Base-by-base conservation (phyloP, 2,329 filamentous ascomycete genomes). In the Fusarium gaditjirri region DNA sequence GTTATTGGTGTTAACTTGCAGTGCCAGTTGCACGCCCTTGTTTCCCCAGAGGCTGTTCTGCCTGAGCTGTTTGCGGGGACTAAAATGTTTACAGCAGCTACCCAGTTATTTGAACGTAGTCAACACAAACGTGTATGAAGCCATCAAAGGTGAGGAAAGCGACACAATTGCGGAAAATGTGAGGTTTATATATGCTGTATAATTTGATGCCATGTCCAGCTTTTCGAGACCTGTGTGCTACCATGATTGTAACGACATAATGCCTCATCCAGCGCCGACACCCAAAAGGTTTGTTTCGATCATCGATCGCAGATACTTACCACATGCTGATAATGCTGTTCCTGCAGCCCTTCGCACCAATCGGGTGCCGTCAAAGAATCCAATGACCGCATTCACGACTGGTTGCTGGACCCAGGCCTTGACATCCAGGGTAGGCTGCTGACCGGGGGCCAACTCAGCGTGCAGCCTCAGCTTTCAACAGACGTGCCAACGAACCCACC, bases 11-110 rank as follows among this genome's bases (percentile, higher is more conserved):
- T 9, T 19, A 9, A 6, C 23, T 19, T 44, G 23, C 7, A 25
- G 5, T 1, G 5, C 4, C 6, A 4, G 3, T 12, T 29, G 12
- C 12, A 6, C 25, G 10, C 19, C 0, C 9, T 21, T 0, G 4
- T 8, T 6, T 17, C 21, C 3, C 29, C 10, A 7, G 6, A 6
- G 3, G 7, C 7, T 12, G 3, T 17, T 47, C 6, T 6, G 4
- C 1, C 14, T 12, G 27, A n/a, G 27, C 14, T 12, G 7, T 31
- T 6, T 12, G 5, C 5, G 0, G 3, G 3, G 12, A 14, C 11
- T 6, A 2, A 1, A 1, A 12, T 31, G 14, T 17, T 31, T 47
- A 12, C 21, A 13, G 0, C 0, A 23, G 9, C 7, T 2, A 11
- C 3, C 10, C 21, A 31, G 17, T 13, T 17, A 0, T 49, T 13